Base-by-base conservation (phyloP, 345 rosid species). In the Pistacia integerrima region DNA sequence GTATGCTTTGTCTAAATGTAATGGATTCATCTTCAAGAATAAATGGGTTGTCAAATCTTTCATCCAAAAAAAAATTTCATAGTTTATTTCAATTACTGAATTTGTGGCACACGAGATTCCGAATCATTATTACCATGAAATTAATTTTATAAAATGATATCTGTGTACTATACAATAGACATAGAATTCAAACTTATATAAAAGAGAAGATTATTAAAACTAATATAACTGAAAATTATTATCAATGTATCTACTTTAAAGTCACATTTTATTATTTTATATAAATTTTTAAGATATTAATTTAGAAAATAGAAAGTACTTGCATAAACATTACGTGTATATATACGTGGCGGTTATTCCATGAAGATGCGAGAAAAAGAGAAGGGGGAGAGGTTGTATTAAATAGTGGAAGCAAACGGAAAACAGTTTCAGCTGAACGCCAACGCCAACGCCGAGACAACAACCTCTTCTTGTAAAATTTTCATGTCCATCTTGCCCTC, bases 401-500 rank as follows among this genome's bases (percentile, higher is more conserved):
- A 33, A 64, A 30, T n/a, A 17, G 49, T 8, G 7, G 33, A 73
- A 28, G 59, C 41, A 41, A 5, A 49, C 9, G 28, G 4, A 25
- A 20, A 48, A 52, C 60, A 1, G 77, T 77, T 72, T 69, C 67
- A 83, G 85, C 82, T 79, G 79, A 74, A 74, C 79, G 82, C 82
- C 76, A 74, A 76, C 77, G 82, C 82, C 76, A 76, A 76, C 77
- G 82, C 82, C 76, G 74, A 82, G 70, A 64, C 76, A 76, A 49
- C 46, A 36, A 36, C 1, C 3, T 51, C 52, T 69, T 55, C 11
- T 56, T 44, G 75, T 74, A 81, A 76, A 79, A 20, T 89, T 95
- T 95, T 95, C 94, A 95, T 93, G 99, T 93, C 97, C 99, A 92
- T 93, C 96, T 90, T 86, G 93, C 94, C 96, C 85, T 56, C 91